phyloP scores from a whole-genome alignment of 179 eudicot species.

The Silene coronaria region DNA sequence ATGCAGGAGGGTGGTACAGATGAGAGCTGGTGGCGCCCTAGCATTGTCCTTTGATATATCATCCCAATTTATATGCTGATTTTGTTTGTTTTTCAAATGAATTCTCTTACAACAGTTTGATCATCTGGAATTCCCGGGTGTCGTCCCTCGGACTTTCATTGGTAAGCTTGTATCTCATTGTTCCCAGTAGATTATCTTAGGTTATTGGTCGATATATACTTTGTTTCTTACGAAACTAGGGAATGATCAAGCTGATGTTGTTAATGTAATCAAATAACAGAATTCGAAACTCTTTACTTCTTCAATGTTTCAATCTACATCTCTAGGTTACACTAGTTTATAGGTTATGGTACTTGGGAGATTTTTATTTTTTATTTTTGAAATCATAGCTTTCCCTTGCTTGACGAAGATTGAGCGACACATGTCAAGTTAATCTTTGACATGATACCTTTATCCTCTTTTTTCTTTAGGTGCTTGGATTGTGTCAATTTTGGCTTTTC shows the following conservation, averaged over 20 bases:
- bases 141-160: conserved; percentile 90
- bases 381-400: not conserved
- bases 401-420: not conserved
- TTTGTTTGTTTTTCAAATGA: not conserved
- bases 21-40: no score
- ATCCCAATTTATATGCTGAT: not conserved
- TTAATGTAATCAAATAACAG: not conserved
- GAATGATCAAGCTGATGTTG: not conserved
- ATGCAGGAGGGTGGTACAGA: no score
- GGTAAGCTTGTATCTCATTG: conserved; percentile 35
- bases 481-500: conserved; percentile 72
- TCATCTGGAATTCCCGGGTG: conserved; percentile 98
- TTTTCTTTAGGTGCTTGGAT: conserved; percentile 61
- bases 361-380: not conserved
- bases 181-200: not conserved
- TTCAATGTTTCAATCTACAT: not conserved
- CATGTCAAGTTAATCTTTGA: not conserved
- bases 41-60: no score
- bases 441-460: not conserved
- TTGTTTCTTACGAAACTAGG: not conserved
- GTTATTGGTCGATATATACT: not conserved
- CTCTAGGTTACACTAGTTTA: not conserved
- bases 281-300: not conserved
- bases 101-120: conserved; percentile 57
- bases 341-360: not conserved